Percentiles rank a stretch among this genome's conserved stretches.
Conservation (phyloP, 2,329 filamentous ascomycete species). For the Torrubiellomyces zombiae region DNA sequence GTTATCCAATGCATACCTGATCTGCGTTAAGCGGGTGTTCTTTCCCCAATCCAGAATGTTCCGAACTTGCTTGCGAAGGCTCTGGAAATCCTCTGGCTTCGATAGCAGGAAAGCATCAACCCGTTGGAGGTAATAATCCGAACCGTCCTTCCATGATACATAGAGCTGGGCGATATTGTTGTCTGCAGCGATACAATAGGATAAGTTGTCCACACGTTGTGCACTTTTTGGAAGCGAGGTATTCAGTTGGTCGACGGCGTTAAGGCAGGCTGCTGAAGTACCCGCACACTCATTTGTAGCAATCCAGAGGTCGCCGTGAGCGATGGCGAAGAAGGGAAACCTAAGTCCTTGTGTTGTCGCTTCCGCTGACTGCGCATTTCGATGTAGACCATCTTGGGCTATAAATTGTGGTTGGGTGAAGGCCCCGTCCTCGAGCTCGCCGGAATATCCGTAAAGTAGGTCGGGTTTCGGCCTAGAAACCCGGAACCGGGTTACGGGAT, state of each 20-base stretch:
- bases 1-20: constrained; percentile 6
- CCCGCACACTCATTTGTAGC: constrained; percentile 20
- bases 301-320: constrained; percentile 15
- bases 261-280: constrained; percentile 14
- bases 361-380: too few relatives aligned
- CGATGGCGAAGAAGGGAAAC: too few relatives aligned
- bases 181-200: constrained; percentile 18
- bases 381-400: too few relatives aligned
- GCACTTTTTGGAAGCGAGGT: constrained; percentile 4
- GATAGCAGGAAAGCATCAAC: constrained; percentile 15
- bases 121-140: constrained; percentile 13
- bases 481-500: too few relatives aligned
- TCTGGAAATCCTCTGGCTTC: constrained; percentile 10
- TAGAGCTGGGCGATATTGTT: constrained; percentile 15
- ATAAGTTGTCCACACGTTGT: constrained; percentile 9
- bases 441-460: too few relatives aligned
- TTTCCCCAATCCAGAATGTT: constrained; percentile 21
- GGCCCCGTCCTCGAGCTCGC: too few relatives aligned
- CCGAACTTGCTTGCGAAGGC: constrained; percentile 15
- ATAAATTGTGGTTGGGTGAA: too few relatives aligned
- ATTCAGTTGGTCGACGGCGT: constrained; percentile 11
- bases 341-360: too few relatives aligned
- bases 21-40: constrained; percentile 10
- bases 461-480: too few relatives aligned
- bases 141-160: constrained; percentile 17